Base-by-base conservation (phyloP, 371 early-diverging fungal species). In the Mortierella sp. region DNA sequence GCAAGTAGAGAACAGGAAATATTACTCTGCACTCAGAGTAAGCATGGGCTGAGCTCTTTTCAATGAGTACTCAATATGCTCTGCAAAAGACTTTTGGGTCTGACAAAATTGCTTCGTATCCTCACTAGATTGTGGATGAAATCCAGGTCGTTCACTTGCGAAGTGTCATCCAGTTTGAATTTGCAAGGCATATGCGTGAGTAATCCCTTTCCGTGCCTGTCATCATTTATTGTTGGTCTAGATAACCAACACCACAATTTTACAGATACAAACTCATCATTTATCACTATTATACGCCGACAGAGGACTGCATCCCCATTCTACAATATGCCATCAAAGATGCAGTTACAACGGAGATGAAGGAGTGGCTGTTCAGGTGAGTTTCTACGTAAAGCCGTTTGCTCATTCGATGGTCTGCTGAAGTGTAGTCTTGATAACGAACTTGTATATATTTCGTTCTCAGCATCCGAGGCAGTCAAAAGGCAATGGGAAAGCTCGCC, bases 21-120 rank as follows among this genome's bases (percentile, higher is more conserved):
- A 96, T 79, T 97, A 95, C 82, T 86, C 94, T 17, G 96, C 97
- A 3, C 85, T 98, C 23, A 90, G 93, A 73, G 94, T 90, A 82
- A 58, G 79, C 31, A n/a, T n/a, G n/a, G n/a, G n/a, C n/a, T n/a
- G n/a, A n/a, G n/a, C n/a, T n/a, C n/a, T n/a, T n/a, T n/a, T n/a
- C n/a, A n/a, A n/a, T n/a, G n/a, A 34, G 37, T 34, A 34, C 1
- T 34, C 4, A 7, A 34, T 34, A 4, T 34, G 37, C 37, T 1
- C 14, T 34, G 37, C 37, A 26, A 31, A 23, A 5, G 15, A 6
- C 9, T 1, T 19, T 9, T 23, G 50, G 31, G 26, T 9, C 28
- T 43, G 63, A 32, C 17, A 0, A 24, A 50, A 66, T 43, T 7
- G 23, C 21, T 6, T 19, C 51, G 11, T 21, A 5, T 1, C 12